Evolutionary conservation across 208 protist genomes (phyloP).

Genomic region (Leishmania aethiopica): DNA sequence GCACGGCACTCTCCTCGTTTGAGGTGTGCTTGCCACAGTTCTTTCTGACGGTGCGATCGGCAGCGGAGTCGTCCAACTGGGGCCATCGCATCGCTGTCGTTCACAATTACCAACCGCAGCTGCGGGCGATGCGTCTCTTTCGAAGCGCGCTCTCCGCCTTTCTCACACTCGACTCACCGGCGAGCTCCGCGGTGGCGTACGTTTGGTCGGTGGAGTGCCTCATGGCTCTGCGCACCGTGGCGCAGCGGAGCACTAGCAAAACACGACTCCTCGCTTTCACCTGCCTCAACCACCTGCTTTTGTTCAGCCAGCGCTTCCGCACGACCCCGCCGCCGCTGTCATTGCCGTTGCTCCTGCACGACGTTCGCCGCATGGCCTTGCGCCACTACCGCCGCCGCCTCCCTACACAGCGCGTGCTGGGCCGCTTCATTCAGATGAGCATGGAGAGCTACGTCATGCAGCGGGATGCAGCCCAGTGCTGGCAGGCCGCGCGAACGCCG

Average conservation of each 20-base stretch:
- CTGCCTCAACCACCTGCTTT: conserved; percentile 74
- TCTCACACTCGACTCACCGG: conserved; percentile 20
- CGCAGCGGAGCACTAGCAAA: conserved; percentile 61
- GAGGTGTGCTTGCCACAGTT: conserved; percentile 56
- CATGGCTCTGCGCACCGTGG: conserved; percentile 42
- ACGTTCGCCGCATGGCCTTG: conserved; percentile 69
- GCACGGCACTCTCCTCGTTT: conserved; percentile 55
- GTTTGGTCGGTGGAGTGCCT: conserved; percentile 56
- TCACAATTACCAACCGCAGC: conserved; percentile 61
- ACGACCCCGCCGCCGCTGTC: conserved; percentile 30
- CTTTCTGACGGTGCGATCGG: conserved; percentile 67
- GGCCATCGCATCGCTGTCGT: conserved; percentile 84
- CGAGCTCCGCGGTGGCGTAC: conserved; percentile 8
- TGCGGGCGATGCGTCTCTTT: conserved; percentile 66
- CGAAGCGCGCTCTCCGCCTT: conserved; percentile 47
- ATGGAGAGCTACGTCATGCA: conserved; percentile 77
- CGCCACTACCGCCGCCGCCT: conserved; percentile 55
- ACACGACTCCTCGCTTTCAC: conserved; percentile 78
- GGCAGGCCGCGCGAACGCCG: conserved; percentile 16
- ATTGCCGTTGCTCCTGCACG: conserved; percentile 34
- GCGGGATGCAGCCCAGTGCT: conserved; percentile 68
- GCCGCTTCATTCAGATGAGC: conserved; percentile 76
- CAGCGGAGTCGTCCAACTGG: conserved; percentile 68
- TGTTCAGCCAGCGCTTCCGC: conserved; percentile 44
- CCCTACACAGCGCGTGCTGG: conserved; percentile 29